Base-by-base conservation (phyloP, 768 basidiomycete species). In the Psilocybe cyanescens region DNA sequence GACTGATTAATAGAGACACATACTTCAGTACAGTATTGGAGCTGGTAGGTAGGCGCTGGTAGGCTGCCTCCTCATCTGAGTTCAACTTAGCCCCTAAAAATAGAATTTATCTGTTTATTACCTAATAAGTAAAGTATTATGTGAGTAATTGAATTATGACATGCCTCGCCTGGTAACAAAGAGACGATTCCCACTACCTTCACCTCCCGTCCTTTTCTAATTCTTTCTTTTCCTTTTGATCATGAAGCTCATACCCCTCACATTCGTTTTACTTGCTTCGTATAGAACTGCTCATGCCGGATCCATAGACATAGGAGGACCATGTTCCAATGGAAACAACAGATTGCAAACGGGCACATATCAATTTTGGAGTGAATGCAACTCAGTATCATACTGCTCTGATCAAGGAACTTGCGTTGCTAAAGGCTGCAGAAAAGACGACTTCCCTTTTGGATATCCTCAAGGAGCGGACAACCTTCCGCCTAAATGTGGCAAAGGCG, bases 321-420 rank as follows among this genome's bases (percentile, higher is more conserved):
- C 76, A 52, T 92, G 88, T 75, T 79, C 79, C 39, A 74, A 78
- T 30, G 71, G 71, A 41, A 79, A 90, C 75, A 91, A 86, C 70
- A 84, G 88, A 57, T 84, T 94, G 24, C 86, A 91, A 70, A 71
- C 78, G 14, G 89, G 89, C 62, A 92, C 92, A n/a, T 91, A 84
- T 73, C 88, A 92, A 71, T 90, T 94, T 74, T 85, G 82, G 74
- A 82, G 83, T 63, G 90, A 95, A 70, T 95, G 94, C 76, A 85
- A 90, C 72, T 78, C 86, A 1, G 79, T 81, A 59, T 87, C 80
- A 16, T 94, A 82, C 75, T 95, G 92, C 74, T 70, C 71, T 24
- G 80, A 83, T 9, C 70, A 75, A 54, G 78, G 78, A 50, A 78
- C 80, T 41, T 96, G 94, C 74, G 74, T 80, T 24, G 73, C 77